Evolutionary conservation across 164 flowering plant species (phyloP).

Genomic region (Pachysandra terminalis): DNA sequence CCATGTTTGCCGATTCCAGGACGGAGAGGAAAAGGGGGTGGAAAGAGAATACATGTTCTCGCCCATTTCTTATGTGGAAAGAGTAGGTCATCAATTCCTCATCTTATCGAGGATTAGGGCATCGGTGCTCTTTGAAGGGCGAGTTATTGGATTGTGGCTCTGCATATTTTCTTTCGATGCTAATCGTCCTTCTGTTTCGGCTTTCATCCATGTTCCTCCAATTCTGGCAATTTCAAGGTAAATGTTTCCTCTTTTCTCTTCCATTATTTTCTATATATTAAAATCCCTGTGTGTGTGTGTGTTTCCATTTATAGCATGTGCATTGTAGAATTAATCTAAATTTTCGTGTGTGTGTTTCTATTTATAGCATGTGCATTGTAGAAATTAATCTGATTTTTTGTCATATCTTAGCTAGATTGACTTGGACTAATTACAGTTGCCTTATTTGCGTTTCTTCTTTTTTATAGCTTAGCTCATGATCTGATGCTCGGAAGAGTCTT

Average conservation of each 20-base stretch:
- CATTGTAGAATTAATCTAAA: neutral
- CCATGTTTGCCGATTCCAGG: conserved; percentile 17
- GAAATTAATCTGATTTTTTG: neutral
- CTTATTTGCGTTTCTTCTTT: too few relatives aligned
- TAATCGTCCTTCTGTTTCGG: neutral
- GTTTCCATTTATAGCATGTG: neutral
- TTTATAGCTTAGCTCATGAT: too few relatives aligned
- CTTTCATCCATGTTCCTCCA: conserved; percentile 3
- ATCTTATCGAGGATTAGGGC: conserved; percentile 15
- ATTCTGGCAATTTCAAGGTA: conserved; percentile 15
- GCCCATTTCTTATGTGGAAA: conserved; percentile 10
- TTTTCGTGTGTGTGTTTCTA: neutral
- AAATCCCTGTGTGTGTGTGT: too few relatives aligned
- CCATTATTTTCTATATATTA: neutral
- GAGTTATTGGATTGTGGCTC: conserved; percentile 11
- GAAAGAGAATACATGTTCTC: conserved; percentile 22
- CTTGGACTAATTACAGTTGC: too few relatives aligned
- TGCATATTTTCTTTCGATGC: conserved; percentile 14
- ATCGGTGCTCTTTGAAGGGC: conserved; percentile 16
- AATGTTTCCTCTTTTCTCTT: neutral
- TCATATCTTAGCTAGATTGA: too few relatives aligned
- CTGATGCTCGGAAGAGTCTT: too few relatives aligned
- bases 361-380: neutral
- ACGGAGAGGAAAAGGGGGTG: conserved; percentile 5
- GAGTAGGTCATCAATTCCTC: conserved; percentile 8